Evolutionary conservation across 2,329 filamentous ascomycete species (phyloP), one percentile per base, ranked within the genome.

Genomic region (Colletotrichum sp.): DNA sequence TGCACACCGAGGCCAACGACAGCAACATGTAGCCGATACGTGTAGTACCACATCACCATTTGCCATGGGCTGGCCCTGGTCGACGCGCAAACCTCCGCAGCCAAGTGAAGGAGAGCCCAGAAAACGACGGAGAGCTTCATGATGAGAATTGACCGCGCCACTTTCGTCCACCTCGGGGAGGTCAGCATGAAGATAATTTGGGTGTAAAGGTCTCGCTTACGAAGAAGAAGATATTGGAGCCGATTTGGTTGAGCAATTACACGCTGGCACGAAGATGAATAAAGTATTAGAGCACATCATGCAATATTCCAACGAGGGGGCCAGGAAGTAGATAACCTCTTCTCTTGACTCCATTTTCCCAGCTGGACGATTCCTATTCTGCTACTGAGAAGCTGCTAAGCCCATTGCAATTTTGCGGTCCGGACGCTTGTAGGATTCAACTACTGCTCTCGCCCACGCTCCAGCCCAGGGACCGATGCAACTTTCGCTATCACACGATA

Each of bases 351-450:
- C 38, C 9, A 0, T n/a, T 48, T n/a, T 48, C 18, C 0, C 9
- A 48, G 38, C 38, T 48, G 18, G 3, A 43, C 4, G 0, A 43
- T 43, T 3, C 4, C n/a, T n/a, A n/a, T n/a, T n/a, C 38, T n/a
- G 38, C 2, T 3, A 5, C 18, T 48, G 18, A n/a, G 38, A n/a
- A 48, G 38, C 18, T 48, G 38, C 38, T 48, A 6, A 12, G 18
- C 18, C 9, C 18, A 48, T n/a, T 0, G 18, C 1, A 48, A n/a
- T n/a, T 4, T n/a, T n/a, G 18, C 0, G 18, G 0, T 0, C 18
- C 0, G 3, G 38, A 48, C 9, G 9, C 5, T 48, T 48, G 38
- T 0, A 48, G 18, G 18, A 48, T n/a, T 48, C 38, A n/a, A 48
- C 38, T n/a, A 7, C 38, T n/a, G 18, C n/a, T 48, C 38, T 48